Conservation (phyloP, 2,329 filamentous ascomycete species). For the Monosporascus sp. region DNA sequence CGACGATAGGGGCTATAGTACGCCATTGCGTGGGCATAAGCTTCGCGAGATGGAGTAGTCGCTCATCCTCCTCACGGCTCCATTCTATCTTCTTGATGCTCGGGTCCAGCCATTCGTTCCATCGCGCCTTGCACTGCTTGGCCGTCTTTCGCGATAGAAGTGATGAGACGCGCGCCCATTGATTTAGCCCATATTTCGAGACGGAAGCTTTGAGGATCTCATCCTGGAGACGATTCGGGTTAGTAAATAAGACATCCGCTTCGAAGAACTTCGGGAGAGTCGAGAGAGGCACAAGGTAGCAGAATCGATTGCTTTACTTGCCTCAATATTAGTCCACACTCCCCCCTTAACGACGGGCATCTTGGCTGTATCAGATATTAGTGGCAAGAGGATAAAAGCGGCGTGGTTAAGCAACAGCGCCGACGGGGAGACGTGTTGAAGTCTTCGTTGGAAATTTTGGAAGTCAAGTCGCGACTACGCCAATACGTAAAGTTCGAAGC, state of each 20-base stretch:
- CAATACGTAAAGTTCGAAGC: not conserved
- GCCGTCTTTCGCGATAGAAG: conserved; percentile 94
- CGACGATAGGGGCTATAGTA: conserved; percentile 94
- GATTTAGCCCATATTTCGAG: conserved; percentile 91
- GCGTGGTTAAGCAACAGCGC: not conserved
- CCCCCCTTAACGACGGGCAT: conserved; percentile 73
- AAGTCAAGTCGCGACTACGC: not conserved
- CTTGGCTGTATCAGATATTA: conserved; percentile 18
- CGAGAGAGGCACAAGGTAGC: not conserved
- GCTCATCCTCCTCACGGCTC: conserved; percentile 98
- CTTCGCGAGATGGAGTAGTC: conserved; percentile 91
- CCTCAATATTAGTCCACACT: conserved; percentile 65
- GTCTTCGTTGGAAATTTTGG: not conserved
- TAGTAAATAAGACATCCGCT: not conserved
- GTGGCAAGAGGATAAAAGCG: not conserved
- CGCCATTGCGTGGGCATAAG: conserved; percentile 99
- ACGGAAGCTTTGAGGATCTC: conserved; percentile 96
- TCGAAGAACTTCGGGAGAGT: not conserved
- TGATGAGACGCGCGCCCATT: conserved; percentile 98
- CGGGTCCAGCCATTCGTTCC: conserved; percentile 97
- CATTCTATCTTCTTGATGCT: conserved; percentile 98
- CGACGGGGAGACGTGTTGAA: not conserved
- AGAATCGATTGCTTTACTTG: not conserved
- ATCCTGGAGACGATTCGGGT: conserved; percentile 49
- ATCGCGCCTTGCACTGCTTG: conserved; percentile 98